These are phyloP conservation scores for Conringia planisiliqua DNA, from an alignment of 345 rosid species.

Conservation along the genomic window DNA sequence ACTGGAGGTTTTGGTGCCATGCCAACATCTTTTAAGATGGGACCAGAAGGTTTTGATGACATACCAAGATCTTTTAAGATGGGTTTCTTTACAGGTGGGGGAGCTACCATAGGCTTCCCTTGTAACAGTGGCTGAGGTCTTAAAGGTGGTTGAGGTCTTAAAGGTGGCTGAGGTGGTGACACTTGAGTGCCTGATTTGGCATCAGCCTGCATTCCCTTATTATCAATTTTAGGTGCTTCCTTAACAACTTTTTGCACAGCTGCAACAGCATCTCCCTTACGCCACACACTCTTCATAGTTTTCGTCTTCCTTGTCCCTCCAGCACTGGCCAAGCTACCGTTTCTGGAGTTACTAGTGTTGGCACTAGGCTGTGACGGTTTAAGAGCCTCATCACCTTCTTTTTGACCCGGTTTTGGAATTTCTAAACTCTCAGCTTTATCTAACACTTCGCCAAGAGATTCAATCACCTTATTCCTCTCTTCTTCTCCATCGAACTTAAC, in stretches of 20 bases:
- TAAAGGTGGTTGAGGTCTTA: constrained; percentile 53
- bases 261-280: constrained; percentile 78
- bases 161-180: constrained; percentile 52
- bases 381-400: constrained; percentile 38
- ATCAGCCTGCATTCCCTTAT: constrained; percentile 29
- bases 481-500: constrained; percentile 39
- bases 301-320: constrained; percentile 45
- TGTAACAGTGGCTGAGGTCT: constrained; percentile 72
- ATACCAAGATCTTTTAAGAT: constrained; percentile 85
- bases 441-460: constrained; percentile 85
- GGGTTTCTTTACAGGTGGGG: constrained; percentile 56
- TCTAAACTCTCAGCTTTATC: constrained; percentile 87
- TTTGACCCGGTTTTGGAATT: constrained; percentile 38
- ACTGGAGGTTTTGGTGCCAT: constrained; percentile 46
- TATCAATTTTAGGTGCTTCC: constrained; percentile 47
- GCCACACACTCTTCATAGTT: constrained; percentile 91
- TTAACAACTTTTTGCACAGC: constrained; percentile 58
- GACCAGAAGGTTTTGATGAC: constrained; percentile 43
- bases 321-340: constrained; percentile 31
- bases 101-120: constrained; percentile 65
- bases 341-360: constrained; percentile 29
- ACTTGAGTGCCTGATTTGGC: constrained; percentile 39
- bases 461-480: constrained; percentile 69
- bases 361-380: constrained; percentile 29
- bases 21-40: constrained; percentile 80